These are phyloP conservation scores for Clavispora santaluciae DNA, from an alignment of 805 yeast species.

Conservation along the genomic window DNA sequence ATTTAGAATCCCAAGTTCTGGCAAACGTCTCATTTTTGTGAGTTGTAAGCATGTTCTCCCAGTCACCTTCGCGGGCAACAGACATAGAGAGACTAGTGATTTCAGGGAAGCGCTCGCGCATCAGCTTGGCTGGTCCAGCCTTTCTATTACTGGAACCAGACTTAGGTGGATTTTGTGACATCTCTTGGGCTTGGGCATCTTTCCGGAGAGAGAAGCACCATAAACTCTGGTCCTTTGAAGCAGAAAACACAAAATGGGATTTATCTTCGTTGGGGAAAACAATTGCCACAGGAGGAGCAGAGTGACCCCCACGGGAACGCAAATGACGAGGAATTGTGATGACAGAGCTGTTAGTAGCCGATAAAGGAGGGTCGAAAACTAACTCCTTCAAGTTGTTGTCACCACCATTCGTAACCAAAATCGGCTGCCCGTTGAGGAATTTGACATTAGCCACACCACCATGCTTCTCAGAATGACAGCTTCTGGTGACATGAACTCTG, in stretches of 20 bases:
- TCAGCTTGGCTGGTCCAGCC: slow-evolving; percentile 50
- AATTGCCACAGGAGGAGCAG: slow-evolving; percentile 78
- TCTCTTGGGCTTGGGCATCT: slow-evolving; percentile 92
- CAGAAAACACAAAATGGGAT: slow-evolving; percentile 81
- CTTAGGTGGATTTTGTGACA: slow-evolving; percentile 68
- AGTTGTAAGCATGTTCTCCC: slow-evolving; percentile 91
- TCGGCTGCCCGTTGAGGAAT: slow-evolving; percentile 88
- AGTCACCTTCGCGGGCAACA: slow-evolving; percentile 73
- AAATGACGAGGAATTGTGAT: slow-evolving; percentile 87
- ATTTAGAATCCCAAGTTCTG: slow-evolving; percentile 82
- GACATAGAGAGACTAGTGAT: slow-evolving; percentile 66
- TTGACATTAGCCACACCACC: slow-evolving; percentile 76
- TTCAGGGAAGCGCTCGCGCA: slow-evolving; percentile 73
- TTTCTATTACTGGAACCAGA: slow-evolving; percentile 31
- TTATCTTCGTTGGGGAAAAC: slow-evolving; percentile 68
- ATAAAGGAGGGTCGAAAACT: slow-evolving; percentile 88
- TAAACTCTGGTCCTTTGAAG: slow-evolving; percentile 78
- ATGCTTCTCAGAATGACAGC: slow-evolving; percentile 63
- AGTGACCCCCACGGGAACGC: slow-evolving; percentile 96
- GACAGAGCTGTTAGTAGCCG: slow-evolving; percentile 56
- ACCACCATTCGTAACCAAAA: slow-evolving; percentile 82
- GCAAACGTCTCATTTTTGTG: slow-evolving; percentile 82
- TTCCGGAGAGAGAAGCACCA: slow-evolving; percentile 93
- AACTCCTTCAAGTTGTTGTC: slow-evolving; percentile 86
- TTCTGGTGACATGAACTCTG: slow-evolving; percentile 70